phyloP scores from a whole-genome alignment of 1,284 basidiomycete species.

The Irpex sp. region DNA sequence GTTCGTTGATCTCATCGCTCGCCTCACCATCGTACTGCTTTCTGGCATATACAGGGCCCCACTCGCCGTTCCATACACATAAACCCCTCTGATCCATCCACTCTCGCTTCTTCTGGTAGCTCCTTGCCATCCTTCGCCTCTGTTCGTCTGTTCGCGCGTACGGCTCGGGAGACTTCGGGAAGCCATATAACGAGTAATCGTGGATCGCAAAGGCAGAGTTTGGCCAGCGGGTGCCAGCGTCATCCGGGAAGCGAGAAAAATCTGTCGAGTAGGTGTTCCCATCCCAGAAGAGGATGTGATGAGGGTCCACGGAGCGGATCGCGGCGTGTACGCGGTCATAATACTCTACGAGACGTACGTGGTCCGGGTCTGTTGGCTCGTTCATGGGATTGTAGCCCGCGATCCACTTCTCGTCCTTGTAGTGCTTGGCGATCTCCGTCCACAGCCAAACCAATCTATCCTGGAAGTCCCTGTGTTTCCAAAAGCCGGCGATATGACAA shows the following conservation, averaged over 20 bases:
- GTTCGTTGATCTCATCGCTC: slow-evolving; percentile 63
- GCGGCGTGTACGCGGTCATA: slow-evolving; percentile 65
- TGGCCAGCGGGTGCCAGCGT: slow-evolving; percentile 48
- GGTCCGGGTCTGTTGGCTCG: slow-evolving; percentile 66
- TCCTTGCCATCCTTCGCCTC: slow-evolving; percentile 43
- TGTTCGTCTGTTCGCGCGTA: slow-evolving; percentile 56
- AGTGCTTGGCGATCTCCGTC: slow-evolving; percentile 62
- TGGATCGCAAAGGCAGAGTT: slow-evolving; percentile 78
- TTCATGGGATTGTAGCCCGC: slow-evolving; percentile 75
- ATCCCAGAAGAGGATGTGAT: slow-evolving; percentile 66
- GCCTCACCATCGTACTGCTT: slow-evolving; percentile 51
- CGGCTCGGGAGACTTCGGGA: slow-evolving; percentile 59
- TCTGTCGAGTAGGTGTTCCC: slow-evolving; percentile 77
- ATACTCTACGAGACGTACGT: slow-evolving; percentile 48
- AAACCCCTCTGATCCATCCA: slow-evolving; percentile 66
- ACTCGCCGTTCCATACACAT: slow-evolving; percentile 79
- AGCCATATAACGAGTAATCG: slow-evolving; percentile 71
- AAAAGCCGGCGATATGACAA: slow-evolving; percentile 58
- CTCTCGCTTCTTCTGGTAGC: slow-evolving; percentile 63
- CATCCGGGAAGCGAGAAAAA: slow-evolving; percentile 62
- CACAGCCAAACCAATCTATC: slow-evolving; percentile 69
- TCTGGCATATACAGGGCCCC: slow-evolving; percentile 66
- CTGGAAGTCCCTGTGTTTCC: slow-evolving; percentile 76
- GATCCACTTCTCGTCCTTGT: slow-evolving; percentile 64
- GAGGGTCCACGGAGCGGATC: slow-evolving; percentile 60